phyloP scores from a whole-genome alignment of 2,329 filamentous ascomycete genomes.

The Botryosphaeria dothidea region DNA sequence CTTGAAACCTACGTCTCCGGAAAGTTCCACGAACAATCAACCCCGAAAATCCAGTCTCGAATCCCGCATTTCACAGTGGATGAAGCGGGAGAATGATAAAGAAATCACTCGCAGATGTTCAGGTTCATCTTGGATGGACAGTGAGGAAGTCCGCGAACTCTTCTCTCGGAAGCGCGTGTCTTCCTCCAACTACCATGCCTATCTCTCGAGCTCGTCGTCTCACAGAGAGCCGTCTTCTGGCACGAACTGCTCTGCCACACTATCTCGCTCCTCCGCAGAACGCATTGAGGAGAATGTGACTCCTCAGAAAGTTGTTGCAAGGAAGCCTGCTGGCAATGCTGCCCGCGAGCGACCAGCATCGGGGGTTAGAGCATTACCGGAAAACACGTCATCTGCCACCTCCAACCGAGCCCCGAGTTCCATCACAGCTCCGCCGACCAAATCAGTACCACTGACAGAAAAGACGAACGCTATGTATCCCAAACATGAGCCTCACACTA shows the following conservation, averaged over 20 bases:
- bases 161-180: not conserved
- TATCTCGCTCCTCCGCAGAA: not conserved
- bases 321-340: not conserved
- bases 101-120: not conserved
- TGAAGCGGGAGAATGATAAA: not conserved
- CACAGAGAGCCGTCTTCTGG: not conserved
- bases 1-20: not conserved
- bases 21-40: too few species aligned
- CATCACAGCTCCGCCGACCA: too few species aligned
- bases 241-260: not conserved
- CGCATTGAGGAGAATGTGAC: not conserved
- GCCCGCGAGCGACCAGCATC: too few species aligned
- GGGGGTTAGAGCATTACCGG: not conserved
- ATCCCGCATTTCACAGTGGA: slow-evolving; percentile 2
- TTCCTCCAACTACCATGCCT: not conserved
- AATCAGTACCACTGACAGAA: not conserved
- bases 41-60: not conserved
- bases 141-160: not conserved
- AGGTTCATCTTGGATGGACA: not conserved
- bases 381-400: not conserved
- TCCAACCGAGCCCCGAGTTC: not conserved
- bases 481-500: not conserved
- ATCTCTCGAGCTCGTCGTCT: not conserved
- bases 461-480: not conserved
- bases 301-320: not conserved